These are phyloP conservation scores for Pseudogymnoascus sp. DNA, from an alignment of 2,329 filamentous ascomycete species.

Conservation along the genomic window DNA sequence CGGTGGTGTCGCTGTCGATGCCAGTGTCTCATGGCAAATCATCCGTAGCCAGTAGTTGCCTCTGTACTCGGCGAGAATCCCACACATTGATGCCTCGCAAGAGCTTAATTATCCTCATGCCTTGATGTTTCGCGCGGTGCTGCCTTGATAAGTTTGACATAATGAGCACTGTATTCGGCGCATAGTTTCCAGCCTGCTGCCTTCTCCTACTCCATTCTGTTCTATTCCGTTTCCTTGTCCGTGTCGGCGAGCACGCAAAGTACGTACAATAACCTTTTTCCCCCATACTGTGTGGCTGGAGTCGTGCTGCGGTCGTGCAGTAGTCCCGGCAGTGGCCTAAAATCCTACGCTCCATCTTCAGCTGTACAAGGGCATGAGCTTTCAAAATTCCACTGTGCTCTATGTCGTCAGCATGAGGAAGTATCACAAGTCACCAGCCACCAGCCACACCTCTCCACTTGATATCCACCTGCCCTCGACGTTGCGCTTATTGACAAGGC, in stretches of 20 bases:
- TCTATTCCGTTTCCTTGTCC: not conserved
- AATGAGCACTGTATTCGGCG: not conserved
- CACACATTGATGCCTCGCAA: not conserved
- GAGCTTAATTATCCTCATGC: not conserved
- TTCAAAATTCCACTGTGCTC: not conserved
- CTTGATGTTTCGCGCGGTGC: not conserved
- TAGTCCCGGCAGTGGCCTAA: constrained; percentile 1
- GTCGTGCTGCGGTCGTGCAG: not conserved
- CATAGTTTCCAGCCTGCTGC: not conserved
- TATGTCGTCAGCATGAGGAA: not conserved
- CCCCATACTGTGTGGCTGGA: not conserved
- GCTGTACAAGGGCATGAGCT: not conserved
- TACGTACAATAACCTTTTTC: not conserved
- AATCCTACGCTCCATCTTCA: not conserved
- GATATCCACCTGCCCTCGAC: not conserved
- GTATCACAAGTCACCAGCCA: not conserved
- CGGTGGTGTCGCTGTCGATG: no score
- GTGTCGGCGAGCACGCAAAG: not conserved
- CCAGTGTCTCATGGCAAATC: not conserved
- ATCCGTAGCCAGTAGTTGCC: not conserved
- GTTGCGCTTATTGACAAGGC: not conserved
- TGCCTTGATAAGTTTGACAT: not conserved
- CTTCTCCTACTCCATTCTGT: not conserved
- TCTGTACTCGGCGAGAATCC: not conserved
- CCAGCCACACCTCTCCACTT: not conserved